Conservation (phyloP, 139 green algal species). For the Asterochloris erici region DNA sequence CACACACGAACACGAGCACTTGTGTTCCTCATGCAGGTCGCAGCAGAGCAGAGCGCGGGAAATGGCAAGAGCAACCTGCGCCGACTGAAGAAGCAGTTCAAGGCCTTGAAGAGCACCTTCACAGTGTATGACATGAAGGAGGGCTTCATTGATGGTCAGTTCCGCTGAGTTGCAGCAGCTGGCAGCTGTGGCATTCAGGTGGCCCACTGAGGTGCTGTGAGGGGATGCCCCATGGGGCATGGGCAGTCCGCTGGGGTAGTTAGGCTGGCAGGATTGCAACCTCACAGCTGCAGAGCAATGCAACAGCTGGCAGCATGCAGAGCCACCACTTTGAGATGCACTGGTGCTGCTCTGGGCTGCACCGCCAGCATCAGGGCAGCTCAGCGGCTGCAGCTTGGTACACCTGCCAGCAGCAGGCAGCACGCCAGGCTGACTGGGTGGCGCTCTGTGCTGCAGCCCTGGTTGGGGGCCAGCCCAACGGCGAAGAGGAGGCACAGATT, state of each 20-base stretch:
- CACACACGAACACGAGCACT: background rate
- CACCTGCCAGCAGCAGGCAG: background rate
- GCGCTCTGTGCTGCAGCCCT: background rate
- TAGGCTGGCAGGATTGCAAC: background rate
- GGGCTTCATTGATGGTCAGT: constrained; percentile 38
- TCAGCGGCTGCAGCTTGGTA: background rate
- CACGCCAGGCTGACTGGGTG: background rate
- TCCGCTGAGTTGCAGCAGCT: background rate
- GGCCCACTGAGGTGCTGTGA: background rate
- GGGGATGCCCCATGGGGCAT: background rate
- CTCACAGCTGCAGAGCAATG: too few relatives aligned
- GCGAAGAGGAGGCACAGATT: constrained; percentile 8
- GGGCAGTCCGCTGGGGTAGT: background rate
- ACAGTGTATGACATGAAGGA: constrained; percentile 53
- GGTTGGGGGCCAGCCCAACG: constrained; percentile 2
- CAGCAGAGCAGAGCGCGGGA: constrained; percentile 25
- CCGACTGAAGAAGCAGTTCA: constrained; percentile 42
- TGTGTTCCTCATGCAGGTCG: constrained; percentile 15
- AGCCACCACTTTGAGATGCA: background rate
- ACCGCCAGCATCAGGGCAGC: too few relatives aligned
- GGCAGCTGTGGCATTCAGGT: background rate
- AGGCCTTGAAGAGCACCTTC: constrained; percentile 54
- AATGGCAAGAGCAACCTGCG: constrained; percentile 44
- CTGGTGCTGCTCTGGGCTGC: background rate
- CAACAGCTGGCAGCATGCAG: too few relatives aligned